Percentiles rank a stretch among this genome's conserved stretches.
These are phyloP conservation scores for Colletotrichum paranaense DNA, from an alignment of 2,329 filamentous ascomycete species.

Conservation along the genomic window DNA sequence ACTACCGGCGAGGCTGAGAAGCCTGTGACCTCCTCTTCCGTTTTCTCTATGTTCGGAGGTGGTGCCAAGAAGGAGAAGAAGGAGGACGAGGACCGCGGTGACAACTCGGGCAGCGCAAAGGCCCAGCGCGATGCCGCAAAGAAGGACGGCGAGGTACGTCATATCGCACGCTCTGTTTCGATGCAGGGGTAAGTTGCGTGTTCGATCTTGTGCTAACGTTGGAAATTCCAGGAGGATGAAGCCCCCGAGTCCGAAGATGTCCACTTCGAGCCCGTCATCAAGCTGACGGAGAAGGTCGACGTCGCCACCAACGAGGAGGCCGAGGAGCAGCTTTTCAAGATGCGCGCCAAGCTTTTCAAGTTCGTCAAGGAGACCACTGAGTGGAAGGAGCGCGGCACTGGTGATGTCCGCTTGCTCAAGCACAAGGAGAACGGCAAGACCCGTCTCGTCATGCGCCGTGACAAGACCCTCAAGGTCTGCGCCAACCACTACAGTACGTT, in stretches of 20 bases:
- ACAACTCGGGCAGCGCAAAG: conserved; percentile 90
- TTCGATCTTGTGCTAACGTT: conserved; percentile 15
- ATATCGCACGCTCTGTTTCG: neutral
- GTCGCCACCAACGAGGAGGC: conserved; percentile 98
- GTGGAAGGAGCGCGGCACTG: conserved; percentile 99
- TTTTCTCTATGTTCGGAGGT: conserved; percentile 99
- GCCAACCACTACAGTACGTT: conserved; percentile 98
- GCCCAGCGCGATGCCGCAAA: conserved; percentile 74
- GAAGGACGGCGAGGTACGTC: conserved; percentile 64
- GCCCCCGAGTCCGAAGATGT: conserved; percentile 90
- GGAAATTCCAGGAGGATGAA: conserved; percentile 71
- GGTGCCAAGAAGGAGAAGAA: conserved; percentile 98
- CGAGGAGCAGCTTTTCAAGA: conserved; percentile 98
- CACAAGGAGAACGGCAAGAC: conserved; percentile 99
- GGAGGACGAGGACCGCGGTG: conserved; percentile 83
- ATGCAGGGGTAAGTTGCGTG: neutral
- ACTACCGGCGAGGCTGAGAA: conserved; percentile 44
- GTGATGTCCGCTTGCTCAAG: conserved; percentile 95
- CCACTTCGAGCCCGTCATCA: conserved; percentile 97
- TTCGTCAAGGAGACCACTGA: conserved; percentile 92
- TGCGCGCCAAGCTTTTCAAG: conserved; percentile 99
- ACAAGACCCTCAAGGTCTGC: conserved; percentile 99
- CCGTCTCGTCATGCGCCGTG: conserved; percentile 95
- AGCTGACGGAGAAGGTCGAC: conserved; percentile 95
- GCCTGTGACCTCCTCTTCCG: conserved; percentile 69